phyloP scores from a whole-genome alignment of 1,284 basidiomycete genomes.

The Ganoderma multipileum region DNA sequence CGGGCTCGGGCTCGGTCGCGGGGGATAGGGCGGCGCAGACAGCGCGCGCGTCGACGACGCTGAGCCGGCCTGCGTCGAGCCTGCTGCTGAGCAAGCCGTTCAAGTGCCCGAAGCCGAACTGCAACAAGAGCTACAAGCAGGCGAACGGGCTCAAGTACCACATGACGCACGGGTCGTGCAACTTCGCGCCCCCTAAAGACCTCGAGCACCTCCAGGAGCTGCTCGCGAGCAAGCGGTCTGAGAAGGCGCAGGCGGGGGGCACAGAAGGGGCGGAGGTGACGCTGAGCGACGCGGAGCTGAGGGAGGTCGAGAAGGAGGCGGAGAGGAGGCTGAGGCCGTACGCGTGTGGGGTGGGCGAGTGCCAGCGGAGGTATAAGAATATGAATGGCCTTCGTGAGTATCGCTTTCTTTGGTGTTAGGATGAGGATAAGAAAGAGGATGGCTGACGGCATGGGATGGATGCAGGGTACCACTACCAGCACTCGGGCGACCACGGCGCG shows the following conservation, averaged over 20 bases:
- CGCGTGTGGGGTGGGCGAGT: slow-evolving; percentile 90
- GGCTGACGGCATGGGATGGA: background rate
- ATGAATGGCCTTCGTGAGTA: slow-evolving; percentile 87
- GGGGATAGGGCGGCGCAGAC: slow-evolving; percentile 32
- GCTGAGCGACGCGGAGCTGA: slow-evolving; percentile 70
- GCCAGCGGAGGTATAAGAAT: slow-evolving; percentile 95
- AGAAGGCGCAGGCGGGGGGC: slow-evolving; percentile 37
- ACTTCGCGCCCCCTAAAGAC: slow-evolving; percentile 87
- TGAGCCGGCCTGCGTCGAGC: slow-evolving; percentile 58
- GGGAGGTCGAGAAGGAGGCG: slow-evolving; percentile 82
- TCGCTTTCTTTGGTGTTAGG: background rate
- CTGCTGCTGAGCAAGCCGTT: slow-evolving; percentile 85
- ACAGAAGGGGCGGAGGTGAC: slow-evolving; percentile 22
- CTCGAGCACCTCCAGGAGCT: slow-evolving; percentile 74
- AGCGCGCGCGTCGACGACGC: slow-evolving; percentile 52
- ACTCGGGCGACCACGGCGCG: slow-evolving; percentile 94
- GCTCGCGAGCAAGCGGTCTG: slow-evolving; percentile 62
- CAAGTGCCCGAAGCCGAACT: slow-evolving; percentile 95
- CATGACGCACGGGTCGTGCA: slow-evolving; percentile 93
- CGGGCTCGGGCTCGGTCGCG: slow-evolving; percentile 21
- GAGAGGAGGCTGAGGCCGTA: slow-evolving; percentile 84
- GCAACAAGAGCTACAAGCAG: slow-evolving; percentile 99
- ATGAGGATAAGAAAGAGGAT: background rate
- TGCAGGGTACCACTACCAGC: slow-evolving; percentile 91
- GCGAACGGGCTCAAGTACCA: slow-evolving; percentile 98